Conservation (phyloP, 176 grass and related monocot genomes). For the Oryza brachyantha region DNA sequence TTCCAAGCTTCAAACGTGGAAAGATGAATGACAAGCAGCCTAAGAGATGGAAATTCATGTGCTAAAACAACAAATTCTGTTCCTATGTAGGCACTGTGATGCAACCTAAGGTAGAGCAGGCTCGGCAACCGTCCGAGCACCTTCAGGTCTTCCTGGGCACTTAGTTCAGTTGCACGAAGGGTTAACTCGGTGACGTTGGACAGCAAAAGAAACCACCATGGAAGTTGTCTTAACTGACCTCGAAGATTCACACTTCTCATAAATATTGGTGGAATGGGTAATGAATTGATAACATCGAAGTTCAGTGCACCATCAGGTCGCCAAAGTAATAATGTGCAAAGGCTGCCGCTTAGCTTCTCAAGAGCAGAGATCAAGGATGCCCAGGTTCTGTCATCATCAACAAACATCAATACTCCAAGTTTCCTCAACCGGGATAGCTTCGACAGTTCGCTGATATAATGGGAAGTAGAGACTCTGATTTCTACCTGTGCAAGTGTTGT, state of each 20-base stretch:
- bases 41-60: constrained; percentile 26
- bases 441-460: neutral
- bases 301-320: constrained; percentile 28
- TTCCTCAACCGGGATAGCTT: constrained; percentile 35
- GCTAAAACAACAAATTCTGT: constrained; percentile 12
- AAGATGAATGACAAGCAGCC: constrained; percentile 40
- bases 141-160: neutral
- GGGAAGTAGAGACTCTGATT: neutral
- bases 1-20: neutral
- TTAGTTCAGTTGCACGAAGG: constrained; percentile 34
- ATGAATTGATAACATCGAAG: constrained; percentile 21
- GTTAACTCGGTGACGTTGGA: constrained; percentile 23
- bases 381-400: constrained; percentile 39
- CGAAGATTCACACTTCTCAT: constrained; percentile 26
- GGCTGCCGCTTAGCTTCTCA: neutral
- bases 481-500: constrained; percentile 34
- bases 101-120: constrained; percentile 31
- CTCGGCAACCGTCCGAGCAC: constrained; percentile 15
- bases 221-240: constrained; percentile 23
- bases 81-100: constrained; percentile 25
- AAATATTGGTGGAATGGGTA: constrained; percentile 37
- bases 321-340: constrained; percentile 35
- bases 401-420: constrained; percentile 45
- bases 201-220: constrained; percentile 18
- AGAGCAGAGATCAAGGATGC: constrained; percentile 23